Conservation (phyloP, 768 basidiomycete species). For the Pleurotus citrinopileatus region DNA sequence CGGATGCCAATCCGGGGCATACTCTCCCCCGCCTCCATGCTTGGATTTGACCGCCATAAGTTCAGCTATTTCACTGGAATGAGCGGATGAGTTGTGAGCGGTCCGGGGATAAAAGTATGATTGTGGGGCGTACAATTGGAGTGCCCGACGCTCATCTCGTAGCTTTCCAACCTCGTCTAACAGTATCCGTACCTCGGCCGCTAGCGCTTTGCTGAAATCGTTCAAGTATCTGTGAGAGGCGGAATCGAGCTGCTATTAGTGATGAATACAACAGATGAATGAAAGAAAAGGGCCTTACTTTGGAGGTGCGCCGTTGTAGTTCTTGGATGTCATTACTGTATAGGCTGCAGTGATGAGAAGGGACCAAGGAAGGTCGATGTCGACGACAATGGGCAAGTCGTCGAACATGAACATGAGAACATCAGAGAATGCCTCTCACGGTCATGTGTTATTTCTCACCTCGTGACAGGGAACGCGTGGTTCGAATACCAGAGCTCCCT, state of each 20-base stretch:
- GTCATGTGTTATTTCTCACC: background rate
- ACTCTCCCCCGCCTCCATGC: slow-evolving; percentile 78
- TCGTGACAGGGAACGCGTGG: background rate
- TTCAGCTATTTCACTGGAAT: slow-evolving; percentile 45
- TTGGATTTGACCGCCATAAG: slow-evolving; percentile 82
- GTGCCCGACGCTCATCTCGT: slow-evolving; percentile 67
- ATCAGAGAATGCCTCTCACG: background rate
- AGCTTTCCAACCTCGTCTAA: slow-evolving; percentile 79
- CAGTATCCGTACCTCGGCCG: slow-evolving; percentile 75
- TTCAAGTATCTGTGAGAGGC: slow-evolving; percentile 53
- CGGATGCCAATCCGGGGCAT: slow-evolving; percentile 71
- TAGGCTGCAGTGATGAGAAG: background rate
- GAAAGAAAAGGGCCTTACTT: background rate
- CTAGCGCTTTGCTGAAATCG: slow-evolving; percentile 82
- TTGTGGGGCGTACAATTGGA: slow-evolving; percentile 64
- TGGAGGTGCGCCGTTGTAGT: background rate
- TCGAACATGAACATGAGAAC: background rate
- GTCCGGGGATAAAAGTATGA: background rate
- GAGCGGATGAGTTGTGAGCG: background rate
- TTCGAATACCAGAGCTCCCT: background rate
- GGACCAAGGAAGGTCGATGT: background rate
- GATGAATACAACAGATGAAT: background rate
- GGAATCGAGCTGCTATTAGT: too few species aligned
- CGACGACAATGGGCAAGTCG: background rate
- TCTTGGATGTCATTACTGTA: background rate